Percentiles rank a stretch among this genome's conserved stretches.
phyloP scores from a whole-genome alignment of 768 basidiomycete genomes.

The Sporobolomyces roseus region DNA sequence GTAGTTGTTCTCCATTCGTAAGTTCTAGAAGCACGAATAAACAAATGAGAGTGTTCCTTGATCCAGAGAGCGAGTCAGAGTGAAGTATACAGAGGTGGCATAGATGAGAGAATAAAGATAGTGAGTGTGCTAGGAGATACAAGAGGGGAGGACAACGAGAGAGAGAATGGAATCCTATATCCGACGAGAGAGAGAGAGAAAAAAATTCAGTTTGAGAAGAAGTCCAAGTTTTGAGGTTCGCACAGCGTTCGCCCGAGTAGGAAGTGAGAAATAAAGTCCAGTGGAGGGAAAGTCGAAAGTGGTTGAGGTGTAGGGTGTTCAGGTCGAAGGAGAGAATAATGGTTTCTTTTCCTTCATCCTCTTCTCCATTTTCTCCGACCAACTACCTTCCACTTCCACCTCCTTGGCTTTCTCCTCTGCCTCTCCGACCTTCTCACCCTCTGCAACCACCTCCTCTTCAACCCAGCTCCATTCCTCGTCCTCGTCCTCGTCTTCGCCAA shows the following conservation, averaged over 20 bases:
- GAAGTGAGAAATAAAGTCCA: neutral
- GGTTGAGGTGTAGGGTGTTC: neutral
- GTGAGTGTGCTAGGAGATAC: no score
- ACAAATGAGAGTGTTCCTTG: no score
- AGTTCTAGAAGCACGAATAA: no score
- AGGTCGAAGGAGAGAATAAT: neutral
- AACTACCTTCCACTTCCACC: neutral
- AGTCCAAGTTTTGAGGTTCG: no score
- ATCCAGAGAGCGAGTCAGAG: no score
- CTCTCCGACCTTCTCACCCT: conserved; percentile 2
- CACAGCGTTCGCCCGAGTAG: neutral
- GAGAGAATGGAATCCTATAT: no score
- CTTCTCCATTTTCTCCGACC: conserved; percentile 15
- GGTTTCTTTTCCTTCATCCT: conserved; percentile 15
- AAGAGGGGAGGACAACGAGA: no score
- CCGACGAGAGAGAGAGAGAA: no score
- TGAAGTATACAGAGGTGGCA: no score
- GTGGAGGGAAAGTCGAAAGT: neutral
- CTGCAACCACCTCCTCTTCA: neutral
- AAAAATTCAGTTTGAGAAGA: neutral
- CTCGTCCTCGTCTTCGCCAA: neutral
- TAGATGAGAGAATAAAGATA: no score
- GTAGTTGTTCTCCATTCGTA: no score
- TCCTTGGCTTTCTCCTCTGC: neutral
- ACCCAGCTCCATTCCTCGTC: neutral